A percentile compares a stretch with the other conserved stretches of the same genome.
phyloP scores from a whole-genome alignment of 1,139 yeast genomes.

The Blastobotrys indianensis region DNA sequence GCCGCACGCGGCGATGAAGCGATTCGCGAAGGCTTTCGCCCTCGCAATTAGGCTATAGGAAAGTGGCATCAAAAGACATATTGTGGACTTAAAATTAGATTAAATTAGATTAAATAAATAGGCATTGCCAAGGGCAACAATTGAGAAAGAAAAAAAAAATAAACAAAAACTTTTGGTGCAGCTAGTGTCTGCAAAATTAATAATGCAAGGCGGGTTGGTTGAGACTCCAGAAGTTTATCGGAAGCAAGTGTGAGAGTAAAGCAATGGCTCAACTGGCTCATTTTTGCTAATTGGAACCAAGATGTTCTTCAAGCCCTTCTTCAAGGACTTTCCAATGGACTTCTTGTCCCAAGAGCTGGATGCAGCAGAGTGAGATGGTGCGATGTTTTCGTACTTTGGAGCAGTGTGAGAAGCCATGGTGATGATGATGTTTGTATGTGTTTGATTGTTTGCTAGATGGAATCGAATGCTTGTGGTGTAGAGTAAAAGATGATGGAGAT shows the following conservation, averaged over 20 bases:
- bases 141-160: not conserved
- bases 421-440: not conserved
- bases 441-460: too few relatives aligned
- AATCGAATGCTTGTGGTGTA: too few relatives aligned
- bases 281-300: slow-evolving; percentile 5
- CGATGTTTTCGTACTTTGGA: not conserved
- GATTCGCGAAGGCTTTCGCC: too few relatives aligned
- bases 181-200: too few relatives aligned
- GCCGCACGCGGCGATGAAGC: too few relatives aligned
- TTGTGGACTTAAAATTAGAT: not conserved
- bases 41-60: too few relatives aligned
- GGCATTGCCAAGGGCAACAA: not conserved
- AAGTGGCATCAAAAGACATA: too few relatives aligned
- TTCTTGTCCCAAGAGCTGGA: slow-evolving; percentile 4
- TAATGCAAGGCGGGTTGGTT: too few relatives aligned
- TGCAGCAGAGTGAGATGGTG: slow-evolving; percentile 11
- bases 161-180: too few relatives aligned
- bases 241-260: not conserved
- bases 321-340: not conserved
- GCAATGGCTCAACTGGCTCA: not conserved
- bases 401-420: slow-evolving; percentile 5
- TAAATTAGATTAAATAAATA: not conserved
- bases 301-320: slow-evolving; percentile 2
- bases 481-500: too few relatives aligned
- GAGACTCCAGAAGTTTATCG: slow-evolving; percentile 5